Evolutionary conservation across 106 monocot genomes (phyloP).

Genomic region (Dioscorea alata): DNA sequence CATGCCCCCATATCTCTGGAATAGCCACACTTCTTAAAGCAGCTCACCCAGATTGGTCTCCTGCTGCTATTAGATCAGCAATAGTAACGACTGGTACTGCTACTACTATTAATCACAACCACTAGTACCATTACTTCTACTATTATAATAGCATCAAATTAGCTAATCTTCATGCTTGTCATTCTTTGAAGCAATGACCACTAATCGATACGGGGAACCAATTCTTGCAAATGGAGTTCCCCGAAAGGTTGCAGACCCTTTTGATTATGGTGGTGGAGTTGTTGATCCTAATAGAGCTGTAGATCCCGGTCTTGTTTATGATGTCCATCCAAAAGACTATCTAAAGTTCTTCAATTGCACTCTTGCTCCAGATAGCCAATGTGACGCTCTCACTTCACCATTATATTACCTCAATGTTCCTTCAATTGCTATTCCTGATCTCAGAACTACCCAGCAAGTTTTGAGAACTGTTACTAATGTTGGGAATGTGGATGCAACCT

Average conservation of each 20-base stretch:
- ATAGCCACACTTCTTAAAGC: not conserved
- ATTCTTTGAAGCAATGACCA: not conserved
- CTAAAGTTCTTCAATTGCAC: not conserved
- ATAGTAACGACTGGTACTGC: conserved; percentile 2
- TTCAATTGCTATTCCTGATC: too few species aligned
- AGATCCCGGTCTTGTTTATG: conserved; percentile 22
- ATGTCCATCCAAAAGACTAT: not conserved
- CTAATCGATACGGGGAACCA: not conserved
- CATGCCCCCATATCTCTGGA: not conserved
- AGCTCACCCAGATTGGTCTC: not conserved
- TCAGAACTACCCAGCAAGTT: too few species aligned
- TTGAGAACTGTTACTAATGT: not conserved
- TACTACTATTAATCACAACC: too few species aligned
- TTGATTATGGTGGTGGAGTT: conserved; percentile 24
- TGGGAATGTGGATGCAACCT: not conserved
- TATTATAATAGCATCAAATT: not conserved
- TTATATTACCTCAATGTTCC: too few species aligned
- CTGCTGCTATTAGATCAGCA: conserved; percentile 4
- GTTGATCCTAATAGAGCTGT: conserved; percentile 13
- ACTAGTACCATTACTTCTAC: not conserved
- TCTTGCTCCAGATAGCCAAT: too few species aligned
- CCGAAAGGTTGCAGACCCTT: conserved; percentile 7
- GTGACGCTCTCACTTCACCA: too few species aligned
- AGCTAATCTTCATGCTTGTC: too few species aligned
- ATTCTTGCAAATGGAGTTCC: not conserved